Percentiles rank a stretch among this genome's conserved stretches.
Conservation (phyloP, 768 basidiomycete species). For the Rhodocollybia butyracea region DNA sequence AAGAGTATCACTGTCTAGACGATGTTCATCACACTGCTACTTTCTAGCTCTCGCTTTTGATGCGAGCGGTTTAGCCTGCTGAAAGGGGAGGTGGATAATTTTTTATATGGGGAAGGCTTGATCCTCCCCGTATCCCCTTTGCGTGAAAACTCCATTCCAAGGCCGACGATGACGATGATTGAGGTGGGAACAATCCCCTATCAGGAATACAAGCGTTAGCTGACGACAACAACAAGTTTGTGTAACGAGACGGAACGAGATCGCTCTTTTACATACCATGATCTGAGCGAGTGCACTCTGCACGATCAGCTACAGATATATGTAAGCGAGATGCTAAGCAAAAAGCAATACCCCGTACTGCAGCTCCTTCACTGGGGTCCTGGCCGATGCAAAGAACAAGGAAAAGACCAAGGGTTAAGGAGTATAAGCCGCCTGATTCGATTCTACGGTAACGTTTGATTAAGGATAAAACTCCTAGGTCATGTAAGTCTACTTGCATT, state of each 20-base stretch:
- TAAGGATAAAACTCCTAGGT: background rate
- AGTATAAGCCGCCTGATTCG: background rate
- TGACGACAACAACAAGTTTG: background rate
- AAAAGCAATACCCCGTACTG: background rate
- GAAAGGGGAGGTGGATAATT: background rate
- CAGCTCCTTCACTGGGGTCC: background rate
- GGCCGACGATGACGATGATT: background rate
- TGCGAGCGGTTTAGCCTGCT: background rate
- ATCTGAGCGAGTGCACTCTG: background rate
- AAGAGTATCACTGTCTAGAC: too few relatives aligned
- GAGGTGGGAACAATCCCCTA: background rate
- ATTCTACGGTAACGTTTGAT: background rate
- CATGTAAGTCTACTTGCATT: background rate
- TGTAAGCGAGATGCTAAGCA: background rate
- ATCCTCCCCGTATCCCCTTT: background rate
- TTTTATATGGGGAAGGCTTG: background rate
- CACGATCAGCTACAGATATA: background rate
- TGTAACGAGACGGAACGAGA: too few relatives aligned
- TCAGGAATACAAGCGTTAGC: background rate
- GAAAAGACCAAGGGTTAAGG: background rate
- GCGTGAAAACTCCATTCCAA: background rate
- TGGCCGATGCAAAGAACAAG: background rate
- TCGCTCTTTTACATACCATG: background rate
- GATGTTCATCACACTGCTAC: background rate
- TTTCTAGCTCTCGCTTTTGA: background rate